Conservation (phyloP, 2,329 filamentous ascomycete species). For the Neonectria hederae region DNA sequence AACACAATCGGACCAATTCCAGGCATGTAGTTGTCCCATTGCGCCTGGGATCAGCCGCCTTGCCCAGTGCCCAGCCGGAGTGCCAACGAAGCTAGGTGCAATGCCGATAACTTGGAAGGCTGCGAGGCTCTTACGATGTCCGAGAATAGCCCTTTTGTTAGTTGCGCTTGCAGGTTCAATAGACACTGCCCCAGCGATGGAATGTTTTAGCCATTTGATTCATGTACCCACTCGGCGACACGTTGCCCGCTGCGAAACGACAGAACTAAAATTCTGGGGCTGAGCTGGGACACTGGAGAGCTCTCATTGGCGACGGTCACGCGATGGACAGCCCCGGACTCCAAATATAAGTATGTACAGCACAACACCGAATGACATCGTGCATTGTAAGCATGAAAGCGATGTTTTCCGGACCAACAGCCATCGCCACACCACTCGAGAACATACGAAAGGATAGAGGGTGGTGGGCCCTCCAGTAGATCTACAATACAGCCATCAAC, state of each 20-base stretch:
- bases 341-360: not conserved
- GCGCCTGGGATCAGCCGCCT: too few species aligned
- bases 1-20: not conserved
- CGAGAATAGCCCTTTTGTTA: not conserved
- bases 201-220: slow-evolving; percentile 11
- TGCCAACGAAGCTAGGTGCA: not conserved
- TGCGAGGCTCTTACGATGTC: slow-evolving; percentile 6
- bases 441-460: too few species aligned
- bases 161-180: not conserved
- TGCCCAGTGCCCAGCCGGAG: not conserved
- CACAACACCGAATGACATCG: not conserved
- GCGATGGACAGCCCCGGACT: not conserved
- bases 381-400: not conserved
- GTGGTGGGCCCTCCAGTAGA: too few species aligned
- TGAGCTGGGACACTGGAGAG: not conserved
- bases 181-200: slow-evolving; percentile 1
- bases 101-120: not conserved
- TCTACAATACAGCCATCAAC: too few species aligned
- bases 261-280: not conserved
- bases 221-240: not conserved
- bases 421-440: too few species aligned
- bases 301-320: not conserved
- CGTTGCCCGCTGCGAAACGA: not conserved
- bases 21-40: not conserved
- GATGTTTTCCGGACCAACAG: not conserved